Base-by-base conservation (phyloP, 352 stramenopile genomes). In the Poterioochromonas sp. region DNA sequence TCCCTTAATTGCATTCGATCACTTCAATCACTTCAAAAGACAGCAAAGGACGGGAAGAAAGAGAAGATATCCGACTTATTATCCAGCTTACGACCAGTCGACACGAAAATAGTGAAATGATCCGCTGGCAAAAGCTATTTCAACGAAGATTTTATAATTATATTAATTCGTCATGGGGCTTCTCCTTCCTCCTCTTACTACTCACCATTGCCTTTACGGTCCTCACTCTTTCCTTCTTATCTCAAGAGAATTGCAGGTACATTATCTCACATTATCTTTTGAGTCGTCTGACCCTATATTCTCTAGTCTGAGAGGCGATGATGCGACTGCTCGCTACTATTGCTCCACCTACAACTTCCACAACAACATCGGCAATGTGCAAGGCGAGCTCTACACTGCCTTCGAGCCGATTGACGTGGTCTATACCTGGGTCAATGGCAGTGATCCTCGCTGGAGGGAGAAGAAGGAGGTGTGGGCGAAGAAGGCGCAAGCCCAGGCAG, bases 361-460 rank as follows among this genome's bases (percentile, higher is more conserved):
- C 2, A 5, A 54, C 29, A 54, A 74, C 40, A 74, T 74, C 65
- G 65, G 65, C 2, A 74, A 74, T 58, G n/a, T 58, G 15, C 3
- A 34, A 11, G 35, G 1, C 8, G 40, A 74, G 32, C 5, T 11
- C 1, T 54, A 74, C 29, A 26, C 3, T 12, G 22, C 65, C 20
- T 74, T 54, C n/a, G 65, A n/a, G 8, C 39, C 39, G 3, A 95
- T 97, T 73, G 93, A 97, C 83, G 91, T 94, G 37, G 93, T 97
- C 35, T 97, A 97, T 83, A 97, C 92, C 79, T 97, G 93, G 92
- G 92, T 97, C 63, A 97, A 97, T 79, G 92, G 93, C 63, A 93
- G 89, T 18, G 93, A 97, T 76, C 91, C 93, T 15, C 84, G 88
- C 20, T 97, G 93, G 93, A 39, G 86, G 2, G 74, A 41, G 18